These are phyloP conservation scores for Trichoderma simmonsii DNA, from an alignment of 2,329 filamentous ascomycete genomes.

Conservation along the genomic window DNA sequence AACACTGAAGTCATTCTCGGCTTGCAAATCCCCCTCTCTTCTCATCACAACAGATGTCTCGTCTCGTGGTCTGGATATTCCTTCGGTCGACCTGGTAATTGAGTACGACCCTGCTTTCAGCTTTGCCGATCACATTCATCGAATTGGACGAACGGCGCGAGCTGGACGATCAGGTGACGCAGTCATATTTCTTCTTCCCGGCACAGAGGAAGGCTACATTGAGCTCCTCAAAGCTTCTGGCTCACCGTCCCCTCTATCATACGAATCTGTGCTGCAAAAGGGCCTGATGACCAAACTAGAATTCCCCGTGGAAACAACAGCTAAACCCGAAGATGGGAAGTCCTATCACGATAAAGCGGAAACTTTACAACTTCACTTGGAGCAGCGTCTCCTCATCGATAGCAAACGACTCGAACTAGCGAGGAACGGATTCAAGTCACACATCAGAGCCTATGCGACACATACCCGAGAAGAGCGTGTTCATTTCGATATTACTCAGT, in stretches of 20 bases:
- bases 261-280: constrained; percentile 59
- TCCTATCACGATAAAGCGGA: constrained; percentile 53
- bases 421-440: constrained; percentile 82
- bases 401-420: constrained; percentile 73
- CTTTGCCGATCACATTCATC: constrained; percentile 88
- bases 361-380: constrained; percentile 56
- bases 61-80: constrained; percentile 90
- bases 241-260: constrained; percentile 48
- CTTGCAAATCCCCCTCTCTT: constrained; percentile 70
- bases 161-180: constrained; percentile 85
- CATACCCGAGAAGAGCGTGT: constrained; percentile 80
- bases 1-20: constrained; percentile 77
- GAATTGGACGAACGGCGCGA: constrained; percentile 90
- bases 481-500: constrained; percentile 86
- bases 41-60: constrained; percentile 94
- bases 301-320: constrained; percentile 68
- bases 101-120: constrained; percentile 97
- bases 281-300: constrained; percentile 60
- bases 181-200: constrained; percentile 84
- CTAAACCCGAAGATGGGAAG: constrained; percentile 40
- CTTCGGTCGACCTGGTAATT: constrained; percentile 89
- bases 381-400: constrained; percentile 58
- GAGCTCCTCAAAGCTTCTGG: constrained; percentile 59
- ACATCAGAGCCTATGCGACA: constrained; percentile 91
- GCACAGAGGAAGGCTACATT: constrained; percentile 88